Evolutionary conservation across 2,329 filamentous ascomycete genomes (phyloP).

Genomic region (Diplodia seriata): DNA sequence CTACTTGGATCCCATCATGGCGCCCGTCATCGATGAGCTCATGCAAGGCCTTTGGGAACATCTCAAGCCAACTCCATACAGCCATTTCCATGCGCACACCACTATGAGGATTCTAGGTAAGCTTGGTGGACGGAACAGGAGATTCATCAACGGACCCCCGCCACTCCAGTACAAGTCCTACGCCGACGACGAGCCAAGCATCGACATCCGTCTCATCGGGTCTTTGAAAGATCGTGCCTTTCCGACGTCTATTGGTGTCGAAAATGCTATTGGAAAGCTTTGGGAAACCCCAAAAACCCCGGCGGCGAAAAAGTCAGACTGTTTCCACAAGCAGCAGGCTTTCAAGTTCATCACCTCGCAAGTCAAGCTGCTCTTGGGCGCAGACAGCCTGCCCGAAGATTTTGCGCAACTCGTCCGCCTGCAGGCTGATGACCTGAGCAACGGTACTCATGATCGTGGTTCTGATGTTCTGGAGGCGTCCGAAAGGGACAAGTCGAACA

Average conservation of each 20-base stretch:
- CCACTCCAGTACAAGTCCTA: slow-evolving; percentile 83
- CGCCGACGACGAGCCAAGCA: slow-evolving; percentile 85
- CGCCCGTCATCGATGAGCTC: slow-evolving; percentile 95
- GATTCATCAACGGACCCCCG: slow-evolving; percentile 90
- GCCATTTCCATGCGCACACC: slow-evolving; percentile 96
- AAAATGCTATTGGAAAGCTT: slow-evolving; percentile 86
- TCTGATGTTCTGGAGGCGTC: slow-evolving; percentile 74
- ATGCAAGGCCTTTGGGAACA: slow-evolving; percentile 99
- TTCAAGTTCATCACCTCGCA: slow-evolving; percentile 87
- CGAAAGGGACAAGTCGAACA: slow-evolving; percentile 80
- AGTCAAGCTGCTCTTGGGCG: slow-evolving; percentile 87
- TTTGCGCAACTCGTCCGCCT: slow-evolving; percentile 83
- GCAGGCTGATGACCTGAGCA: slow-evolving; percentile 84
- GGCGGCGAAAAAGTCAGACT: slow-evolving; percentile 71
- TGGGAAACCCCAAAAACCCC: slow-evolving; percentile 75
- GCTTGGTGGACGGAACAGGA: slow-evolving; percentile 90
- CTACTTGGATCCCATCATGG: slow-evolving; percentile 98
- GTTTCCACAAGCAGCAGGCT: slow-evolving; percentile 92
- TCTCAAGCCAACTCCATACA: slow-evolving; percentile 90
- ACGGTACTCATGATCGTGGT: slow-evolving; percentile 73
- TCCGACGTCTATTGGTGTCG: slow-evolving; percentile 83
- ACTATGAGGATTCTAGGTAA: slow-evolving; percentile 98
- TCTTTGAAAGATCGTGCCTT: slow-evolving; percentile 90
- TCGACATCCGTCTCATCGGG: slow-evolving; percentile 87
- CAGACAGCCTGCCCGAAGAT: slow-evolving; percentile 87